phyloP scores from a whole-genome alignment of 2,329 filamentous ascomycete species.

The Trichothecium sympodiale region DNA sequence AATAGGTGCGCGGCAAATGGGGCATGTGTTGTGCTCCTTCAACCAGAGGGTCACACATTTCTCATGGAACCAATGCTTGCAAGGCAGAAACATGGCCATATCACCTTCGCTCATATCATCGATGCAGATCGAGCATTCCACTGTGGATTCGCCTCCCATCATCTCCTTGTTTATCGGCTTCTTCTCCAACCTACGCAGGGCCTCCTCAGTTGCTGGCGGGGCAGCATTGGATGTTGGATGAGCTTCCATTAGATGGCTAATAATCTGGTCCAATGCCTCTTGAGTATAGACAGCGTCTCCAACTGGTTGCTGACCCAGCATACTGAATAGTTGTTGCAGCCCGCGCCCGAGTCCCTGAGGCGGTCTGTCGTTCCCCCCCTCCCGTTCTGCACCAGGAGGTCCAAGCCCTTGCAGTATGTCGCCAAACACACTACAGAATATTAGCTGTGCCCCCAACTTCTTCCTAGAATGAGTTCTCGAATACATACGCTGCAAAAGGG shows the following conservation, averaged over 20 bases:
- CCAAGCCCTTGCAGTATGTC: conserved; percentile 29
- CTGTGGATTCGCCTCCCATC: conserved; percentile 53
- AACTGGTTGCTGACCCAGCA: conserved; percentile 37
- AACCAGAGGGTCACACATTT: conserved; percentile 76
- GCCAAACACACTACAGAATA: conserved; percentile 30
- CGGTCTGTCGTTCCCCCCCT: conserved; percentile 11
- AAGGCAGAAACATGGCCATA: conserved; percentile 69
- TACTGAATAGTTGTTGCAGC: conserved; percentile 40
- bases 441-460: conserved; percentile 19
- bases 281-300: conserved; percentile 86
- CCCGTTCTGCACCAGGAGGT: conserved; percentile 18
- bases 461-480: conserved; percentile 6
- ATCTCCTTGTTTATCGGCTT: conserved; percentile 60
- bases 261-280: conserved; percentile 80
- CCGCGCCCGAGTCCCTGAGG: conserved; percentile 18
- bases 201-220: conserved; percentile 65
- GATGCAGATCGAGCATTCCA: conserved; percentile 93
- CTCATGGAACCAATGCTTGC: conserved; percentile 89
- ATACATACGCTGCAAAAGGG: conserved; percentile 37
- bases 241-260: conserved; percentile 80
- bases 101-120: conserved; percentile 66
- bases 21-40: conserved; percentile 84
- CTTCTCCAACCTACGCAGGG: conserved; percentile 63
- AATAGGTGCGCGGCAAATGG: conserved; percentile 59
- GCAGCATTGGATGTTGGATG: conserved; percentile 67